Percentiles rank a stretch among this genome's conserved stretches.
These are phyloP conservation scores for Powellomyces hirtus DNA, from an alignment of 192 early-diverging fungal genomes.

Conservation along the genomic window DNA sequence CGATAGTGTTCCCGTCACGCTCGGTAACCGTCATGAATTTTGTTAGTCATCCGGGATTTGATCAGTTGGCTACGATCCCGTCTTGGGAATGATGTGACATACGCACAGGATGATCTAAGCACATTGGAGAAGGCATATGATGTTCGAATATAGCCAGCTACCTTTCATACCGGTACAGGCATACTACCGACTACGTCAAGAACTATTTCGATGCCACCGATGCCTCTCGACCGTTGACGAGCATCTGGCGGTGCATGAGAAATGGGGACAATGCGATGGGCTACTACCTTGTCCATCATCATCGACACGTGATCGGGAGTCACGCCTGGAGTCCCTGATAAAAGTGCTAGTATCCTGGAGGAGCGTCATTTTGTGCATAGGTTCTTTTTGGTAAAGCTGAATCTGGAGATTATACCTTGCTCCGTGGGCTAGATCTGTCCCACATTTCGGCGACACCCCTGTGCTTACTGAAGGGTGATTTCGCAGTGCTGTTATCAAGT, in stretches of 20 bases:
- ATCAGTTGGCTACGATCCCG: not conserved
- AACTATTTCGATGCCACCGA: constrained; percentile 14
- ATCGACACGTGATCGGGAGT: constrained; percentile 19
- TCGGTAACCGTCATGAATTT: no score
- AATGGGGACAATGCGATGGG: constrained; percentile 7
- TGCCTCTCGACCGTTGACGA: not conserved
- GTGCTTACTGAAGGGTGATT: constrained; percentile 17
- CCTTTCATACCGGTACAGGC: constrained; percentile 24
- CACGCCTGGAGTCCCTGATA: not conserved
- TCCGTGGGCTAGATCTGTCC: constrained; percentile 13
- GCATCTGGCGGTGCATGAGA: constrained; percentile 4
- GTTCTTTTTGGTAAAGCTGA: not conserved
- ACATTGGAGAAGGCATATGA: not conserved
- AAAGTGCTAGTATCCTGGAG: constrained; percentile 9
- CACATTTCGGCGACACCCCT: constrained; percentile 11
- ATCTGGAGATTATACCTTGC: not conserved
- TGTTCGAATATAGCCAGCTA: not conserved
- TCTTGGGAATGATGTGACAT: not conserved
- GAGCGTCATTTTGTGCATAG: no score
- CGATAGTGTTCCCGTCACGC: no score
- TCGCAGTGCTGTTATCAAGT: constrained; percentile 18
- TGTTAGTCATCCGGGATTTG: not conserved
- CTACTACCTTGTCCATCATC: constrained; percentile 21
- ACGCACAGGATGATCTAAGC: not conserved
- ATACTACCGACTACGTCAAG: constrained; percentile 6